A percentile compares a stretch with the other conserved stretches of the same genome.
Conservation (phyloP, 345 rosid genomes). For the Toxicodendron radicans region DNA sequence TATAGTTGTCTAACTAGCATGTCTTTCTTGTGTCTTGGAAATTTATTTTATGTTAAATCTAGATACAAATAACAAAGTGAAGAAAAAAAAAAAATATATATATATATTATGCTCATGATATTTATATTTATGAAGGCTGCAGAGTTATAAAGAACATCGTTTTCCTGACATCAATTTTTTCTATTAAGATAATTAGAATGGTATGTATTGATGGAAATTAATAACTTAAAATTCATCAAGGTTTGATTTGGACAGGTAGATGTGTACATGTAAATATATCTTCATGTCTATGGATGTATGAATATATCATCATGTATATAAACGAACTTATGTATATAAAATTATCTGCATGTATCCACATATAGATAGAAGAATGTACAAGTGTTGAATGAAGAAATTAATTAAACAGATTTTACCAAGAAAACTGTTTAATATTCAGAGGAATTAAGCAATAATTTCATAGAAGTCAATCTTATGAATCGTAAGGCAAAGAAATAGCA, state of each 20-base stretch:
- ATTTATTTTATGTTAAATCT: neutral
- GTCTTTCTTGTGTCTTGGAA: constrained; percentile 19
- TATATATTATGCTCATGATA: neutral
- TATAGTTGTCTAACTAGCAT: constrained; percentile 3
- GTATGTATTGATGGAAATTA: neutral
- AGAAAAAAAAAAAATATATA: neutral
- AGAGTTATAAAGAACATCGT: neutral
- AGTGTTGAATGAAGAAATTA: too few species aligned
- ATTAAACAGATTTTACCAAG: neutral
- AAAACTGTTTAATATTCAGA: neutral
- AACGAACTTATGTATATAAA: too few species aligned
- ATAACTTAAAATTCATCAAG: neutral
- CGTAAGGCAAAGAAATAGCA: too few species aligned
- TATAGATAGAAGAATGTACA: too few species aligned
- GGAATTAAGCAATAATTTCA: neutral
- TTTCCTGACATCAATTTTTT: neutral
- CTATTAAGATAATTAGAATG: neutral
- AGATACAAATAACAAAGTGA: neutral
- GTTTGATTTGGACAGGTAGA: constrained; percentile 1
- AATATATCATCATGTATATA: neutral
- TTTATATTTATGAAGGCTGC: neutral
- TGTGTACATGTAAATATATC: neutral
- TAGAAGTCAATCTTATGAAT: too few species aligned
- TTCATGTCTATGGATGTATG: neutral
- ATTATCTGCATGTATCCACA: too few species aligned